Evolutionary conservation across 257 asterid species (phyloP), one percentile per base, ranked within the genome.

Genomic region (Solanum chiquidenum): DNA sequence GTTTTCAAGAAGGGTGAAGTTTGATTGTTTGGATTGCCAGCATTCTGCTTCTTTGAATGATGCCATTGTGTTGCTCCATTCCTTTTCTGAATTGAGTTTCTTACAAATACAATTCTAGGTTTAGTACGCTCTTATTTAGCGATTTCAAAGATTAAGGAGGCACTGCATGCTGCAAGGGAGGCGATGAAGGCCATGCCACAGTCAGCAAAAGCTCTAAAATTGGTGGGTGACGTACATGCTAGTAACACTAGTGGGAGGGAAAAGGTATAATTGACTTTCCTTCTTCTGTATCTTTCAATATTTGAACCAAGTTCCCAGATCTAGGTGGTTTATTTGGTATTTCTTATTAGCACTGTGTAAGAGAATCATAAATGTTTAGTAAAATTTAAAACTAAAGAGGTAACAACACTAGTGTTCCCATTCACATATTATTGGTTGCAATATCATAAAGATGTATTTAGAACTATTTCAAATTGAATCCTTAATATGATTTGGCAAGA

Each of bases 131-230:
- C 96, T 42, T 93, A 93, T 93, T 92, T 97, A 86, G 96, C 95
- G 35, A 92, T 97, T 85, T 94, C 98, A 21, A 97, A 97, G 93
- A 90, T 94, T 91, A 96, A 94, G 92, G 99, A 97, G 89, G 99
- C 99, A 76, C 88, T 97, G 90, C 94, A 92, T 94, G 94, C 96
- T 69, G 98, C 99, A 84, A 93, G 99, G 91, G 99, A 97, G 89
- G 99, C 99, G 89, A 95, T 97, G 99, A 97, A 95, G 91, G 97
- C 98, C 40, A 95, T 97, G 98, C 99, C 99, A 72, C 99, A 97
- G 89, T 97, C 99, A 2, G 97, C 99, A 35, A 97, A 97, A 94
- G 98, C 96, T 87, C 90, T 97, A 86, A 97, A 97, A 93, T 91
- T 97, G 89, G 99, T 97, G 64, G 99, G 99, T 83, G 99, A 97